phyloP scores from a whole-genome alignment of 768 basidiomycete genomes.

The Suillus tomentosus region DNA sequence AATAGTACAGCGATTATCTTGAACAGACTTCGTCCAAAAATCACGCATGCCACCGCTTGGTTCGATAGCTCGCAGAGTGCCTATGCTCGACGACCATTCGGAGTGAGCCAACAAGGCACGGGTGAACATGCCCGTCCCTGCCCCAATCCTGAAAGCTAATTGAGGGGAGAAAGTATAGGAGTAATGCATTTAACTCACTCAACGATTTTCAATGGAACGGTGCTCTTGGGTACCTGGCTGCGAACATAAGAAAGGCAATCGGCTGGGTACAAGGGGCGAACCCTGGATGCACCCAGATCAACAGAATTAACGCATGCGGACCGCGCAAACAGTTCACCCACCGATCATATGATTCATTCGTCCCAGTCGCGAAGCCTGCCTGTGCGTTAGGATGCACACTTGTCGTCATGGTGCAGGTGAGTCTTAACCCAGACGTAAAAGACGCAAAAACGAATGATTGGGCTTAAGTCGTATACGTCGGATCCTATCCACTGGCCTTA shows the following conservation, averaged over 20 bases:
- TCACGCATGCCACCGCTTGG: constrained; percentile 87
- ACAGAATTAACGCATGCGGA: not conserved
- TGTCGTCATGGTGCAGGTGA: constrained; percentile 27
- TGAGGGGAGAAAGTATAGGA: not conserved
- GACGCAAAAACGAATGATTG: not conserved
- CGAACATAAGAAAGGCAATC: not conserved
- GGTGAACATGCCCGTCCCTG: constrained; percentile 90
- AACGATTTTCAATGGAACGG: constrained; percentile 56
- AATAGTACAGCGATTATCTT: constrained; percentile 33
- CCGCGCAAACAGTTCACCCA: constrained; percentile 24
- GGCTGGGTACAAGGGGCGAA: constrained; percentile 57
- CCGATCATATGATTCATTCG: constrained; percentile 83
- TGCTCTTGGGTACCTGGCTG: constrained; percentile 50
- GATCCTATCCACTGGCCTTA: not conserved
- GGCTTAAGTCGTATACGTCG: not conserved
- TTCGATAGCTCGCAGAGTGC: constrained; percentile 69
- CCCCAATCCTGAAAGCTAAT: constrained; percentile 58
- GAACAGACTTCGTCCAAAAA: not conserved
- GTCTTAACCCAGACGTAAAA: not conserved
- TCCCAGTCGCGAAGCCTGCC: constrained; percentile 74
- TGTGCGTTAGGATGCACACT: constrained; percentile 60
- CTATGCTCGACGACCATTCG: constrained; percentile 48
- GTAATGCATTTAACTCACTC: constrained; percentile 52
- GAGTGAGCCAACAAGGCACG: constrained; percentile 69
- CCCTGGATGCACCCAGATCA: constrained; percentile 41